Base-by-base conservation (phyloP, 331 rosid species). In the Stylosanthes scabra region DNA sequence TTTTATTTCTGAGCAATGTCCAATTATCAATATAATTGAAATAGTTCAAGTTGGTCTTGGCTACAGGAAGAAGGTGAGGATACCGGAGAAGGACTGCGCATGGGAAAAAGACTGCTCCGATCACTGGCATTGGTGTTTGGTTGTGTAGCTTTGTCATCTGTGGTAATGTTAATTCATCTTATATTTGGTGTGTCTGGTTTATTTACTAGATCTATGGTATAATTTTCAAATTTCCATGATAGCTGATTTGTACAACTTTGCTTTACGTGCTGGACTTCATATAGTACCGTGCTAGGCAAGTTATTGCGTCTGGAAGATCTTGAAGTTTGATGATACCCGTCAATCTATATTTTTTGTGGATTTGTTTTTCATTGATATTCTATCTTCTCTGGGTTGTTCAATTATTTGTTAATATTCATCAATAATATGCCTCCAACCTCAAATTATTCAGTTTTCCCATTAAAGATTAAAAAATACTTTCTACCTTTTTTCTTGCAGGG, bases 31-130 rank as follows among this genome's bases (percentile, higher is more conserved):
- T 70, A 49, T 73, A 66, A 63, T 72, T 66, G 66, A 63, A 63
- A 74, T 67, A 59, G 27, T 59, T 74, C 67, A 74, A 79, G 71
- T 74, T 69, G 50, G 57, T 81, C 9, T 67, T 74, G 77, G 69
- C 78, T 84, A 66, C 88, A 95, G 99, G 97, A 85, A 83, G 99
- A 95, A 8, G 99, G 97, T 63, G 99, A 95, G 83, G 97, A 91
- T 74, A 71, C 89, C 50, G 97, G 99, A 46, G 84, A 88, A 74
- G 99, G 86, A n/a, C 37, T 95, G 86, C 96, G 91, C 52, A 90
- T 91, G 99, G 97, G 99, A 59, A 95, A 95, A 78, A 87, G 97
- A 61, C 74, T 95, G 75, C 88, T 95, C 57, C 89, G 99, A 12
- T 74, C 99, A 66, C 91, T 95, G 64, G 87, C 90, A 39, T 82